Conservation (phyloP, 495 filamentous ascomycete genomes). For the Rhizodiscina lignyota region DNA sequence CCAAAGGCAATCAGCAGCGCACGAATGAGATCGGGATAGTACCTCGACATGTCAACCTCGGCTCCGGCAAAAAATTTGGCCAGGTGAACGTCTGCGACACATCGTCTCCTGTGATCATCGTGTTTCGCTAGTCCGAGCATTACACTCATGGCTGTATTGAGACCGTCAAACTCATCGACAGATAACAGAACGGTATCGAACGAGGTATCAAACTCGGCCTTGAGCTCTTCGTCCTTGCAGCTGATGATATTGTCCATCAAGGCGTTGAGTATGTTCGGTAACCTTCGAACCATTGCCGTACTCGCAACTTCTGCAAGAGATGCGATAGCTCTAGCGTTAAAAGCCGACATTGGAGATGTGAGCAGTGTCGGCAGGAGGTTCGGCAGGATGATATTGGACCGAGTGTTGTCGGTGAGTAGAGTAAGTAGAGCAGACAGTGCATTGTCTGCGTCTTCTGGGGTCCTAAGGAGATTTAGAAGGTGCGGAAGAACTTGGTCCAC, state of each 20-base stretch:
- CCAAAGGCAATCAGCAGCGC: constrained; percentile 81
- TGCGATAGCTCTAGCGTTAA: constrained; percentile 87
- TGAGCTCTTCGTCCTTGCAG: constrained; percentile 60
- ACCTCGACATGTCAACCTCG: constrained; percentile 78
- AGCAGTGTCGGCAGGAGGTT: constrained; percentile 89
- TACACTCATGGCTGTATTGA: constrained; percentile 88
- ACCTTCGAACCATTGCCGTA: constrained; percentile 68
- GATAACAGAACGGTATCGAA: constrained; percentile 81
- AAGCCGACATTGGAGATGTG: constrained; percentile 73
- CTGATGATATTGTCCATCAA: constrained; percentile 82
- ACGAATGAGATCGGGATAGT: constrained; percentile 86
- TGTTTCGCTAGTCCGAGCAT: constrained; percentile 77
- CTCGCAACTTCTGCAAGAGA: constrained; percentile 84
- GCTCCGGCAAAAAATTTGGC: constrained; percentile 74
- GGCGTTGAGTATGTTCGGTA: constrained; percentile 78
- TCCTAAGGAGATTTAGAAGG: constrained; percentile 71
- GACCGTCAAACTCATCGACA: constrained; percentile 88
- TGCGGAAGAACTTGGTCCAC: constrained; percentile 90
- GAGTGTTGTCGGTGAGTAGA: constrained; percentile 77
- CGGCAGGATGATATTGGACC: constrained; percentile 90
- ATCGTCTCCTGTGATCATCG: constrained; percentile 73
- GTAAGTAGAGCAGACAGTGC: constrained; percentile 84
- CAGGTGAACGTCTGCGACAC: constrained; percentile 60
- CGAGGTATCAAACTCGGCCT: constrained; percentile 52
- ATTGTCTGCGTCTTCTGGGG: constrained; percentile 76